Conservation (phyloP, 441 rosid genomes). For the Populus hybrid region DNA sequence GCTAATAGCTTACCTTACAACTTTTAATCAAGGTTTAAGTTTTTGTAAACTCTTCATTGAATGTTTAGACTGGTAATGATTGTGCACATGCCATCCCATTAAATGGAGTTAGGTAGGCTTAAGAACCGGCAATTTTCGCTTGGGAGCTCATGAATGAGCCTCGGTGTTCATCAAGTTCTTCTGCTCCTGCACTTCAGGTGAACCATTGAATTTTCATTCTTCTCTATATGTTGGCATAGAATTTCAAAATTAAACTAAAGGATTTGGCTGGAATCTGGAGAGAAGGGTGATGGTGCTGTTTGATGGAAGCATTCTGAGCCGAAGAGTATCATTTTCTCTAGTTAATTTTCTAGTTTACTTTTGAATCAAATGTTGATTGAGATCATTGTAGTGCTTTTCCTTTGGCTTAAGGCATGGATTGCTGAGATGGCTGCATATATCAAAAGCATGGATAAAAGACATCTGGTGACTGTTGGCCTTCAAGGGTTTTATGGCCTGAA, state of each 20-base stretch:
- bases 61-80: too few species aligned
- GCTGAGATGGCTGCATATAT: slow-evolving; percentile 47
- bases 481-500: slow-evolving; percentile 46
- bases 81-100: slow-evolving; percentile 8
- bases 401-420: slow-evolving; percentile 38
- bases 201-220: slow-evolving; percentile 3
- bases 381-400: not conserved
- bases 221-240: not conserved
- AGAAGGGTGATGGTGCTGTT: too few species aligned
- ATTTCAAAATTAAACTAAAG: too few species aligned
- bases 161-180: slow-evolving; percentile 39
- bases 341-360: not conserved
- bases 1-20: too few species aligned
- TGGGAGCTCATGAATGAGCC: slow-evolving; percentile 63
- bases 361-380: not conserved
- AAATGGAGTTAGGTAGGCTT: slow-evolving; percentile 39
- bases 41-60: too few species aligned
- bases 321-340: too few species aligned
- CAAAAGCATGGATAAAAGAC: slow-evolving; percentile 42
- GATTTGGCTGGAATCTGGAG: too few species aligned
- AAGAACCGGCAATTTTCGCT: slow-evolving; percentile 54
- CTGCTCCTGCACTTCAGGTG: slow-evolving; percentile 45
- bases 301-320: too few species aligned
- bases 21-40: too few species aligned
- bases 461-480: slow-evolving; percentile 42